phyloP scores from a whole-genome alignment of 2,329 filamentous ascomycete genomes.

The Apiospora pterosperma region DNA sequence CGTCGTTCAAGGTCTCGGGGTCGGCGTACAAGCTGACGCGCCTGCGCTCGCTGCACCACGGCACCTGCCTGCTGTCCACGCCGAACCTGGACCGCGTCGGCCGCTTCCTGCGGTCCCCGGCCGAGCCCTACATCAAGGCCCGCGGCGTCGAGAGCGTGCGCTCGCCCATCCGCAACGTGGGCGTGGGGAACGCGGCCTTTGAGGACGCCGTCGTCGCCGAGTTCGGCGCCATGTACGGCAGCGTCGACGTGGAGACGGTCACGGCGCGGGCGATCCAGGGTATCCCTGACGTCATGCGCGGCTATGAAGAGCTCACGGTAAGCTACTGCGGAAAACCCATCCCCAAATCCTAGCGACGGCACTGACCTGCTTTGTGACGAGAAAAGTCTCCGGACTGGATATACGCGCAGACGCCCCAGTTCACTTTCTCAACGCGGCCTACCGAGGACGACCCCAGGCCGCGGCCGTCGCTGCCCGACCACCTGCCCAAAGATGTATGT shows the following conservation, averaged over 20 bases:
- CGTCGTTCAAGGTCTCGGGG: slow-evolving; percentile 76
- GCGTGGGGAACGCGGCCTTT: slow-evolving; percentile 45
- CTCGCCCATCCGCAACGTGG: slow-evolving; percentile 78
- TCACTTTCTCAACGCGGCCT: slow-evolving; percentile 64
- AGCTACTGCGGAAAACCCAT: slow-evolving; percentile 13
- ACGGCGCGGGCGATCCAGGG: slow-evolving; percentile 44
- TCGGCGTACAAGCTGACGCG: slow-evolving; percentile 93
- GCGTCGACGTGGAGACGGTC: slow-evolving; percentile 33
- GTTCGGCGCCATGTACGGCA: slow-evolving; percentile 66
- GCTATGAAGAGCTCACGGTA: slow-evolving; percentile 60
- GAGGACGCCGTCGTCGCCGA: slow-evolving; percentile 56
- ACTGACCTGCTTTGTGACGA: background rate
- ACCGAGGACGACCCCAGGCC: slow-evolving; percentile 56
- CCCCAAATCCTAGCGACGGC: background rate
- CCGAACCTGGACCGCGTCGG: slow-evolving; percentile 70
- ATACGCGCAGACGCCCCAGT: slow-evolving; percentile 82
- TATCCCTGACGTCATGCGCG: slow-evolving; percentile 55
- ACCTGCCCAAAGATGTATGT: slow-evolving; percentile 44
- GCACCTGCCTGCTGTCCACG: slow-evolving; percentile 79
- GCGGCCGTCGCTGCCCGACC: slow-evolving; percentile 46
- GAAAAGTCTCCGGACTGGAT: slow-evolving; percentile 68
- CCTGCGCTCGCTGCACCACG: slow-evolving; percentile 81
- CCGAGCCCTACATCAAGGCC: slow-evolving; percentile 70
- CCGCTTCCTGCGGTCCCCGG: slow-evolving; percentile 72
- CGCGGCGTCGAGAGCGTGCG: slow-evolving; percentile 90